Percentiles rank a stretch among this genome's conserved stretches.
Conservation (phyloP, 306 rosid genomes). For the Trichosanthes truncata region DNA sequence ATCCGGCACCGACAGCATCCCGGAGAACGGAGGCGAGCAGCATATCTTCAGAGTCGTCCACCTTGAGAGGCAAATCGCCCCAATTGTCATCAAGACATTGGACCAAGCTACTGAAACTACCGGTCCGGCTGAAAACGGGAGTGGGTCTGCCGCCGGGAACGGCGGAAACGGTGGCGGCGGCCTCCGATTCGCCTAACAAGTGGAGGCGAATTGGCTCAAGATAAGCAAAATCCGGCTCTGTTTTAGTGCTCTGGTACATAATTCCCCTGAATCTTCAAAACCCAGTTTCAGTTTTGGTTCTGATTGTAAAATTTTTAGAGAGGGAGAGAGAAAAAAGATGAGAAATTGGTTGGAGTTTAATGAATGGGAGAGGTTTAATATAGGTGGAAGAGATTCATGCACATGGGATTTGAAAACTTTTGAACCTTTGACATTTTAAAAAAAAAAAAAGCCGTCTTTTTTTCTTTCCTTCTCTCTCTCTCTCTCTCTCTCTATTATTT, state of each 20-base stretch:
- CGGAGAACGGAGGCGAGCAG: conserved; percentile 56
- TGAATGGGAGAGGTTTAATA: conserved; percentile 15
- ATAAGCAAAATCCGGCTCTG: conserved; percentile 28
- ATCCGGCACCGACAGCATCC: conserved; percentile 59
- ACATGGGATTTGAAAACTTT: conserved; percentile 11
- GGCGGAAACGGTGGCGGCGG: neutral
- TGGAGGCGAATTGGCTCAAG: conserved; percentile 60
- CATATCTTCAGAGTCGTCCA: conserved; percentile 80
- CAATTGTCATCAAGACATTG: conserved; percentile 61
- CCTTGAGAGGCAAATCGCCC: conserved; percentile 77
- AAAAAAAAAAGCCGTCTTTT: neutral
- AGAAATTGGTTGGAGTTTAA: neutral
- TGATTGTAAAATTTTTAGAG: neutral
- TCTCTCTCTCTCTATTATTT: neutral
- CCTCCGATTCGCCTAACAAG: conserved; percentile 48
- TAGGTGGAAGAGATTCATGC: conserved; percentile 48
- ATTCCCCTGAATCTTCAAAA: neutral
- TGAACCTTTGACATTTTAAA: neutral
- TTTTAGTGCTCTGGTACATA: conserved; percentile 17
- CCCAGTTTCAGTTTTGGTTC: neutral
- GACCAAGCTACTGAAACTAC: conserved; percentile 49
- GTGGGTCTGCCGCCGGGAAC: conserved; percentile 9
- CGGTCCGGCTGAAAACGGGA: conserved; percentile 35
- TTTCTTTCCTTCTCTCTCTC: neutral
- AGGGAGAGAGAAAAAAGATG: neutral